phyloP scores from a whole-genome alignment of 2,329 filamentous ascomycete genomes.

The Claviceps purpurea region DNA sequence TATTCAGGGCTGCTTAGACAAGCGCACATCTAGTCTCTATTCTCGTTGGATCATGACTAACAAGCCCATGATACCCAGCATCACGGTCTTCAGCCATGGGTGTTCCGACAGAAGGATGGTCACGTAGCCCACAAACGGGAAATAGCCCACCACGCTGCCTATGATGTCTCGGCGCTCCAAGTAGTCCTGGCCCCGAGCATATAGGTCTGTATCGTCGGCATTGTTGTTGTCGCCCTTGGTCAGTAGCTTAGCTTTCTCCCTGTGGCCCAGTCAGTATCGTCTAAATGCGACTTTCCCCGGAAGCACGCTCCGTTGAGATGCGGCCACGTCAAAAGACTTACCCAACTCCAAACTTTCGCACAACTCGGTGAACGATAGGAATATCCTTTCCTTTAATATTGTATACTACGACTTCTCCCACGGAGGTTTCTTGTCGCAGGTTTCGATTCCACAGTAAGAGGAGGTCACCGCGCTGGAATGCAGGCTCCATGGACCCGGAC shows the following conservation, averaged over 20 bases:
- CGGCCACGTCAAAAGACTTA: constrained; percentile 16
- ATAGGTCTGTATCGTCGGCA: constrained; percentile 79
- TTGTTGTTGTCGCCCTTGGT: constrained; percentile 97
- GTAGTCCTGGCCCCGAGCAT: constrained; percentile 76
- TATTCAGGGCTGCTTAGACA: not conserved
- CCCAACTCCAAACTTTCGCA: constrained; percentile 57
- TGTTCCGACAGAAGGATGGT: constrained; percentile 93
- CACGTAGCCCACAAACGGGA: constrained; percentile 92
- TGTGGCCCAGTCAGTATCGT: constrained; percentile 14
- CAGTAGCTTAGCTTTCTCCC: constrained; percentile 55
- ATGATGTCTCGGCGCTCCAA: constrained; percentile 82
- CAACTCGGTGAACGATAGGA: constrained; percentile 88
- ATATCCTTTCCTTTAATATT: constrained; percentile 91
- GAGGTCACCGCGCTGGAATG: constrained; percentile 66
- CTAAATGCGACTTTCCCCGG: too few relatives aligned
- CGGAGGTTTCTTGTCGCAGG: constrained; percentile 37
- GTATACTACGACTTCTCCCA: constrained; percentile 48
- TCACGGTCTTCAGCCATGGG: constrained; percentile 90
- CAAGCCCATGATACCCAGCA: constrained; percentile 89
- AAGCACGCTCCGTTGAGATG: too few relatives aligned
- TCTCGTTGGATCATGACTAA: constrained; percentile 88
- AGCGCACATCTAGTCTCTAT: constrained; percentile 23
- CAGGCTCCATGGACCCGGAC: constrained; percentile 73
- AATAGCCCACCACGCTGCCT: constrained; percentile 80
- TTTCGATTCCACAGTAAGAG: constrained; percentile 67